phyloP scores from a whole-genome alignment of 495 filamentous ascomycete genomes.

The Sordaria brevicollis region DNA sequence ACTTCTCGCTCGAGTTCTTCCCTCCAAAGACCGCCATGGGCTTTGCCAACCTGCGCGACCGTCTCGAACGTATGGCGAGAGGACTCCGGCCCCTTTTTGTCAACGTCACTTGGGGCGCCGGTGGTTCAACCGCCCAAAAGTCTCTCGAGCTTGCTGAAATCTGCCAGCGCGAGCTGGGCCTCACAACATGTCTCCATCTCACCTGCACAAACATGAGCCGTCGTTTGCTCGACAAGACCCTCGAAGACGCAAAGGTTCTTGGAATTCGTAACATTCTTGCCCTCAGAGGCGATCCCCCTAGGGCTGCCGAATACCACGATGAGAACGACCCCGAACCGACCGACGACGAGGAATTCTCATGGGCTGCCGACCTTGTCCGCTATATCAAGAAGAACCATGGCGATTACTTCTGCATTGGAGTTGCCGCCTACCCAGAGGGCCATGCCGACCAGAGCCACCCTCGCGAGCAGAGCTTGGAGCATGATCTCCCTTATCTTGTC shows the following conservation, averaged over 20 bases:
- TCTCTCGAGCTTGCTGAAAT: slow-evolving; percentile 92
- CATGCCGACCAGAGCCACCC: slow-evolving; percentile 84
- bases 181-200: slow-evolving; percentile 92
- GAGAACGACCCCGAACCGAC: slow-evolving; percentile 40
- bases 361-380: slow-evolving; percentile 79
- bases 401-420: slow-evolving; percentile 95
- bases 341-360: slow-evolving; percentile 57
- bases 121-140: slow-evolving; percentile 80
- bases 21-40: slow-evolving; percentile 94
- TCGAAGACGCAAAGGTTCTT: slow-evolving; percentile 86
- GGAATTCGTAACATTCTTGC: slow-evolving; percentile 93
- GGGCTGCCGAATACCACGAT: slow-evolving; percentile 72
- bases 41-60: slow-evolving; percentile 82
- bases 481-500: slow-evolving; percentile 80
- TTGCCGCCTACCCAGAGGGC: slow-evolving; percentile 90
- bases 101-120: slow-evolving; percentile 96
- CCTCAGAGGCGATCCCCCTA: slow-evolving; percentile 83
- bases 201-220: slow-evolving; percentile 98
- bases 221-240: slow-evolving; percentile 70
- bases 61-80: slow-evolving; percentile 88
- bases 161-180: slow-evolving; percentile 79
- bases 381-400: slow-evolving; percentile 81
- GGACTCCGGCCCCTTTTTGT: slow-evolving; percentile 88
- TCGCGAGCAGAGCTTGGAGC: slow-evolving; percentile 62
- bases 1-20: slow-evolving; percentile 98